These are phyloP conservation scores for Immersiporthe knoxdaviesiana DNA, from an alignment of 2,329 filamentous ascomycete genomes.

Conservation along the genomic window DNA sequence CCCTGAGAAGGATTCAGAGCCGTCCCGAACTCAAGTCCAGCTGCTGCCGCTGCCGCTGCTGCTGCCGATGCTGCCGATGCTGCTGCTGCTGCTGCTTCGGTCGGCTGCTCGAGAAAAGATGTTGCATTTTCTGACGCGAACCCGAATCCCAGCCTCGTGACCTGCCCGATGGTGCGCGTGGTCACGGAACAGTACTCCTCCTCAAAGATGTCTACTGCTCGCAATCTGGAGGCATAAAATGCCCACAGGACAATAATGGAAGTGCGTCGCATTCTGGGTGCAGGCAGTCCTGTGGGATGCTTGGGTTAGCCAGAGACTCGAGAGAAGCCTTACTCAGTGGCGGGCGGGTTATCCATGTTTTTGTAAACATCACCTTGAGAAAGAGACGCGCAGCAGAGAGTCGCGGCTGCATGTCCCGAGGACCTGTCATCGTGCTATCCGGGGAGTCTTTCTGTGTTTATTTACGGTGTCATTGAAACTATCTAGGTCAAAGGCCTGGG, in stretches of 20 bases:
- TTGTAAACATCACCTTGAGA: neutral
- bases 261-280: neutral
- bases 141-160: neutral
- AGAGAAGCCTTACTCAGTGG: neutral
- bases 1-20: neutral
- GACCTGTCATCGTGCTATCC: neutral
- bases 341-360: neutral
- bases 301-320: neutral
- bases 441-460: neutral
- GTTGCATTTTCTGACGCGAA: neutral
- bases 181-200: neutral
- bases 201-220: neutral
- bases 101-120: neutral
- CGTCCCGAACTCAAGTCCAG: neutral
- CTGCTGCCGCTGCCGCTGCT: too few relatives aligned
- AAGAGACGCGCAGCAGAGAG: neutral
- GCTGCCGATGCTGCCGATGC: too few relatives aligned
- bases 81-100: neutral
- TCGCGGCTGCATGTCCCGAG: neutral
- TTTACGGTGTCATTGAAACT: neutral
- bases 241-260: neutral
- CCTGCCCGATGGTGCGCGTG: constrained; percentile 1
- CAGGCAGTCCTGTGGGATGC: neutral
- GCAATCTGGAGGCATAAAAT: neutral
- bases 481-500: neutral